Conservation (phyloP, 257 asterid species). For the Nicotiana noctiflora region DNA sequence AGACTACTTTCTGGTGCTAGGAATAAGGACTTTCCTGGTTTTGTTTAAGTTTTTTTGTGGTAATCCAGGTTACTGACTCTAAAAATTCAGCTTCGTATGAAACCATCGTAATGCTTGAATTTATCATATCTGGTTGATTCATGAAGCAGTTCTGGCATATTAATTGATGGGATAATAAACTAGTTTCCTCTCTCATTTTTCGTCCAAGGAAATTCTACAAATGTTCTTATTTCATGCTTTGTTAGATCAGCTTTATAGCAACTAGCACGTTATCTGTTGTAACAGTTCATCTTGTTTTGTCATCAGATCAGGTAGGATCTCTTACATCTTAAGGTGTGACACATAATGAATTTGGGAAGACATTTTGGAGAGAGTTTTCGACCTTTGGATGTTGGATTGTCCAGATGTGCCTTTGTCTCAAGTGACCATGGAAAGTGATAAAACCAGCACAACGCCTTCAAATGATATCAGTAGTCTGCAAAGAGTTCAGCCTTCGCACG, state of each 20-base stretch:
- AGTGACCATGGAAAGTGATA: conserved; percentile 70
- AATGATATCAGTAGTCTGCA: conserved; percentile 43
- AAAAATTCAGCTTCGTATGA: neutral
- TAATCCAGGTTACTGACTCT: neutral
- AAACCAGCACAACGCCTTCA: conserved; percentile 33
- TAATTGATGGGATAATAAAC: neutral
- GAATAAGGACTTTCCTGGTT: neutral
- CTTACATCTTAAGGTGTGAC: conserved; percentile 8
- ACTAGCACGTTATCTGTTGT: neutral
- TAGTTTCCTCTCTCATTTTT: neutral
- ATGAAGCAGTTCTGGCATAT: neutral
- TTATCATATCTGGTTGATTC: neutral
- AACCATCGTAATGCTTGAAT: neutral
- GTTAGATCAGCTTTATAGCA: neutral
- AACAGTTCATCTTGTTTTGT: neutral
- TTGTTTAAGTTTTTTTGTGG: neutral
- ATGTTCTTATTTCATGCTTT: neutral
- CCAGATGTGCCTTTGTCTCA: conserved; percentile 29
- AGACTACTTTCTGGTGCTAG: neutral
- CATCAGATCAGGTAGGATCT: conserved; percentile 2
- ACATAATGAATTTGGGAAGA: conserved; percentile 62
- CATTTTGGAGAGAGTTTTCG: conserved; percentile 38
- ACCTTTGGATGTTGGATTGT: conserved; percentile 39
- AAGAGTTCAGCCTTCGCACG: conserved; percentile 50
- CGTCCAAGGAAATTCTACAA: neutral